These are phyloP conservation scores for Nevesoporus exiguus DNA, from an alignment of 768 basidiomycete genomes.

Conservation along the genomic window DNA sequence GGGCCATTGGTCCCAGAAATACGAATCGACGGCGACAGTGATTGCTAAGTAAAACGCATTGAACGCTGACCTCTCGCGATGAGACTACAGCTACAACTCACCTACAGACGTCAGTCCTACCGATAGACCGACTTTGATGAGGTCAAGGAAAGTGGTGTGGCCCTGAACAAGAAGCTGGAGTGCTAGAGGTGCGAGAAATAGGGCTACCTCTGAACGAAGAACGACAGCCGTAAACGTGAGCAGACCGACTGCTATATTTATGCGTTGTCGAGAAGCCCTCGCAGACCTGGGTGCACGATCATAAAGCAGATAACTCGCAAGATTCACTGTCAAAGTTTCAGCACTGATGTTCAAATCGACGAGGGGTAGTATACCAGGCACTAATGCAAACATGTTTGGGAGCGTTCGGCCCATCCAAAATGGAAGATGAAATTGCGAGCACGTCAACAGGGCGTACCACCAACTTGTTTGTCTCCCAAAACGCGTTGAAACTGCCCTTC, in stretches of 20 bases:
- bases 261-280: conserved; percentile 34
- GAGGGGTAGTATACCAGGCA: conserved; percentile 55
- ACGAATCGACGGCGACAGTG: conserved; percentile 72
- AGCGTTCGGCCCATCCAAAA: conserved; percentile 94
- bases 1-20: conserved; percentile 71
- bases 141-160: conserved; percentile 39
- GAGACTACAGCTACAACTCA: conserved; percentile 28
- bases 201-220: conserved; percentile 75
- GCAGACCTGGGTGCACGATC: conserved; percentile 35
- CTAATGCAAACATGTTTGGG: conserved; percentile 90
- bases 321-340: conserved; percentile 41
- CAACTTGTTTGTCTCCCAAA: conserved; percentile 59
- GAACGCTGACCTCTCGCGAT: neutral
- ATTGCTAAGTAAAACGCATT: conserved; percentile 38
- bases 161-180: conserved; percentile 49
- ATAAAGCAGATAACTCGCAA: conserved; percentile 51
- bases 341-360: neutral
- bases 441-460: conserved; percentile 65
- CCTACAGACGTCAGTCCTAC: conserved; percentile 51
- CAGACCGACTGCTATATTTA: conserved; percentile 48
- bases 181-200: conserved; percentile 60
- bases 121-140: conserved; percentile 49
- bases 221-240: conserved; percentile 67
- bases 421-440: conserved; percentile 85
- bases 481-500: conserved; percentile 56